Evolutionary conservation across 2,329 filamentous ascomycete species (phyloP).

Genomic region (Cordyceps fumosorosea): DNA sequence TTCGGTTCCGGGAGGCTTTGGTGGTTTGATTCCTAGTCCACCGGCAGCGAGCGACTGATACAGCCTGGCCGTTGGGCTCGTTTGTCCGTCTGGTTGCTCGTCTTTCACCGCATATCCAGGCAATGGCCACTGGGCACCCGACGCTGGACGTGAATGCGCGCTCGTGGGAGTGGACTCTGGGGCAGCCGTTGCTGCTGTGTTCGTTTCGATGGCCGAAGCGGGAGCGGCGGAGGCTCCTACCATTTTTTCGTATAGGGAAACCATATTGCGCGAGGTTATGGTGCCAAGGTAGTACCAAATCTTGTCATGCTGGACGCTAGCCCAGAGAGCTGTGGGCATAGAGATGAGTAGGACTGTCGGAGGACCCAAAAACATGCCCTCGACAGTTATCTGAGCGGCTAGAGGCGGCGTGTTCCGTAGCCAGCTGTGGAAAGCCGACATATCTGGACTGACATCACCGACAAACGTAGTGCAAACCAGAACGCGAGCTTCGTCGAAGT

Average conservation of each 20-base stretch:
- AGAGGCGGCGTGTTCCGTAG: slow-evolving; percentile 52
- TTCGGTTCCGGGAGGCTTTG: slow-evolving; percentile 39
- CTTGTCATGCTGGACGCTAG: slow-evolving; percentile 58
- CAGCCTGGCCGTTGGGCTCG: slow-evolving; percentile 19
- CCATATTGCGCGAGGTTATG: slow-evolving; percentile 62
- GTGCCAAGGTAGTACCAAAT: slow-evolving; percentile 60
- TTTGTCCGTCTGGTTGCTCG: slow-evolving; percentile 13
- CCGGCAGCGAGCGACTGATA: slow-evolving; percentile 8
- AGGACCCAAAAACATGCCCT: slow-evolving; percentile 62
- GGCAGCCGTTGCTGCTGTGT: neutral
- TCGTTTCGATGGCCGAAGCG: neutral
- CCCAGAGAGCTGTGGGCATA: slow-evolving; percentile 59
- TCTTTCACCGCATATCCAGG: neutral
- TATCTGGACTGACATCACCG: slow-evolving; percentile 57
- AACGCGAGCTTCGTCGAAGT: slow-evolving; percentile 57
- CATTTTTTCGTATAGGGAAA: slow-evolving; percentile 54
- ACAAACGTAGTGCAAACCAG: slow-evolving; percentile 62
- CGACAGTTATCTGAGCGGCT: slow-evolving; percentile 53
- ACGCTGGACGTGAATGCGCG: neutral
- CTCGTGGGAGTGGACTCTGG: neutral
- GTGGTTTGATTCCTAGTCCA: slow-evolving; percentile 20
- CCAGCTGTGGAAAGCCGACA: slow-evolving; percentile 61
- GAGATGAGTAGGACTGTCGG: slow-evolving; percentile 61
- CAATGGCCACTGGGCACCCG: neutral
- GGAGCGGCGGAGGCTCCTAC: slow-evolving; percentile 31